Conservation (phyloP, 2,329 filamentous ascomycete genomes). For the Albifimbria verrucaria region DNA sequence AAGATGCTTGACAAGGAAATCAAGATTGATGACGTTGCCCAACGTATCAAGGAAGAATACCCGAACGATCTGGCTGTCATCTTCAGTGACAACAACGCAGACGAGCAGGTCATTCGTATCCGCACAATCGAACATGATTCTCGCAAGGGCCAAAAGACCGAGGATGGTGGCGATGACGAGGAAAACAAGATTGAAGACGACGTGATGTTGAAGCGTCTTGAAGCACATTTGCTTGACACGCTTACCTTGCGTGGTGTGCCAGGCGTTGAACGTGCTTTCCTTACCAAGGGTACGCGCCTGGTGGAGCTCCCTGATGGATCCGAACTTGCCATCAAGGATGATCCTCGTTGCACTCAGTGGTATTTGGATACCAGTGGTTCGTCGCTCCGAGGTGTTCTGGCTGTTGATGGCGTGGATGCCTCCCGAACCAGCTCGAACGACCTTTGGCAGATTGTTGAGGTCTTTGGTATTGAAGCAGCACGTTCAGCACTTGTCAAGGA, state of each 20-base stretch:
- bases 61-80: constrained; percentile 83
- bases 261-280: constrained; percentile 87
- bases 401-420: constrained; percentile 83
- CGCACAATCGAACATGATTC: constrained; percentile 66
- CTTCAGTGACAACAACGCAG: constrained; percentile 97
- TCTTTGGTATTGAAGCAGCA: constrained; percentile 95
- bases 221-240: constrained; percentile 86
- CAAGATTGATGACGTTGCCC: constrained; percentile 85
- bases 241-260: constrained; percentile 86
- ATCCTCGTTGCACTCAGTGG: constrained; percentile 82
- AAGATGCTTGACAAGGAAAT: constrained; percentile 95
- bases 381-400: constrained; percentile 76
- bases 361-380: constrained; percentile 94
- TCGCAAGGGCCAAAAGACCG: constrained; percentile 21
- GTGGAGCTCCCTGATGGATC: constrained; percentile 67
- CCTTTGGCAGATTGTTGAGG: constrained; percentile 89
- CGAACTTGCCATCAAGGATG: constrained; percentile 69
- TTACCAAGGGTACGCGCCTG: constrained; percentile 75
- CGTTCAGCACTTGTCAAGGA: constrained; percentile 84
- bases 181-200: constrained; percentile 72
- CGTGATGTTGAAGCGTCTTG: constrained; percentile 86
- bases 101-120: constrained; percentile 90
- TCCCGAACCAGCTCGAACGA: constrained; percentile 90
- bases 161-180: constrained; percentile 69
- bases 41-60: constrained; percentile 86